Conservation (phyloP, 148 eudicot genomes). For the Rhododendron williamsianum region DNA sequence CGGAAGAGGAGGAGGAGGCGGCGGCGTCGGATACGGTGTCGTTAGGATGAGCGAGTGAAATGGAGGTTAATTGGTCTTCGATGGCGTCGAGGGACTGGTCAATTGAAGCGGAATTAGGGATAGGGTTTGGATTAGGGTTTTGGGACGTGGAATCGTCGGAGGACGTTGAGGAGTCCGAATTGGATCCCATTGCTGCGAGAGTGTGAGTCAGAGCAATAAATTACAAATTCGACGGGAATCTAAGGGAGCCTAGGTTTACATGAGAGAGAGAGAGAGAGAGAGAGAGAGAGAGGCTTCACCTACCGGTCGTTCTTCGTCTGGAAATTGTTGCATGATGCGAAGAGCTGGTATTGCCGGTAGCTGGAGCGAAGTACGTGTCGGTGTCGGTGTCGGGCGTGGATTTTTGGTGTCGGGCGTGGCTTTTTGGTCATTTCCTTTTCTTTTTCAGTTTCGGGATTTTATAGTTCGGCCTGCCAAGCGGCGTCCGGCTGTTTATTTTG, state of each 20-base stretch:
- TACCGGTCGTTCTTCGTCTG: constrained; percentile 25
- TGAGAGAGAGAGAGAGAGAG: constrained; percentile 4
- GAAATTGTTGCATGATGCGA: not conserved
- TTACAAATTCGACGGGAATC: not conserved
- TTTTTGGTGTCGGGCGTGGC: not conserved
- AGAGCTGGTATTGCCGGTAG: constrained; percentile 22
- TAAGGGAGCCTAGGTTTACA: not conserved
- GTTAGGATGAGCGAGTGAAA: constrained; percentile 24
- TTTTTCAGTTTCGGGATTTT: not conserved
- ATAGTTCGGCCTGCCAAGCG: too few relatives aligned
- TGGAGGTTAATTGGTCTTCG: constrained; percentile 45
- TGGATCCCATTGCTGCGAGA: constrained; percentile 39
- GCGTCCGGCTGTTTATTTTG: too few relatives aligned
- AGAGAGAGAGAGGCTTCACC: not conserved
- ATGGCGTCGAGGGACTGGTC: constrained; percentile 45
- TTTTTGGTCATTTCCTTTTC: not conserved
- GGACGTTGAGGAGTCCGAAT: constrained; percentile 32
- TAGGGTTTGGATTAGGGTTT: constrained; percentile 57
- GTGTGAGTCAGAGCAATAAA: constrained; percentile 10
- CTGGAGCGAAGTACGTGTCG: not conserved
- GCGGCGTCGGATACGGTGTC: not conserved
- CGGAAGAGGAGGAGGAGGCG: not conserved
- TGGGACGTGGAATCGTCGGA: constrained; percentile 25
- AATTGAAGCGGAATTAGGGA: constrained; percentile 23
- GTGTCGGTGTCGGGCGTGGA: not conserved